Conservation (phyloP, 2,329 filamentous ascomycete genomes). For the Macrophomina phaseolina region DNA sequence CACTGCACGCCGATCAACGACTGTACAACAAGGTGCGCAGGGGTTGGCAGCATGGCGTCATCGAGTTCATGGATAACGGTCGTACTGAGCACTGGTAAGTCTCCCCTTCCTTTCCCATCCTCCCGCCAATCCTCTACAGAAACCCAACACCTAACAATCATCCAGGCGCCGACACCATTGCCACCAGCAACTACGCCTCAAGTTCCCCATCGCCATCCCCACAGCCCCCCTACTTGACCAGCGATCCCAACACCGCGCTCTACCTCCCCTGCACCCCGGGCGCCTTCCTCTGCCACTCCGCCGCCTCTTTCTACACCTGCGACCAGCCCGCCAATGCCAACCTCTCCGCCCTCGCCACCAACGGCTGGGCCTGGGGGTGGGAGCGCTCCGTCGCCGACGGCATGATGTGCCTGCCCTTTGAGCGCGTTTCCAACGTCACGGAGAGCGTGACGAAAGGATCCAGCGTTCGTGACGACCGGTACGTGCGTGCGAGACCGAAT, state of each 20-base stretch:
- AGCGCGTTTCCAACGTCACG: slow-evolving; percentile 4
- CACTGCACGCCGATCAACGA: slow-evolving; percentile 27
- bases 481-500: slow-evolving; percentile 36
- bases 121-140: neutral
- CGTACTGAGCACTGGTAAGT: slow-evolving; percentile 27
- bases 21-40: slow-evolving; percentile 29
- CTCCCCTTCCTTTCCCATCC: neutral
- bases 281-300: slow-evolving; percentile 47
- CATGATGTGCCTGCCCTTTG: slow-evolving; percentile 44
- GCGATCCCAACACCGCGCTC: slow-evolving; percentile 32
- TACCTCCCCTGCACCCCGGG: slow-evolving; percentile 47
- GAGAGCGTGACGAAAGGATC: neutral
- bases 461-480: slow-evolving; percentile 41
- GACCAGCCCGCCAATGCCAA: slow-evolving; percentile 30
- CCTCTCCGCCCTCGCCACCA: slow-evolving; percentile 9
- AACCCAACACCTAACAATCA: neutral
- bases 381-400: slow-evolving; percentile 41
- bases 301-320: slow-evolving; percentile 45
- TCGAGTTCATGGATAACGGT: slow-evolving; percentile 5
- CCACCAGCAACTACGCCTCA: slow-evolving; percentile 18
- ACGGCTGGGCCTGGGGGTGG: slow-evolving; percentile 39
- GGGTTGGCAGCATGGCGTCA: neutral
- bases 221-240: slow-evolving; percentile 32
- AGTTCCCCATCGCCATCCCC: slow-evolving; percentile 27
- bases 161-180: neutral